Evolutionary conservation across 1,284 basidiomycete genomes (phyloP), one percentile per base, ranked within the genome.

Genomic region (Phlebopus sp.): DNA sequence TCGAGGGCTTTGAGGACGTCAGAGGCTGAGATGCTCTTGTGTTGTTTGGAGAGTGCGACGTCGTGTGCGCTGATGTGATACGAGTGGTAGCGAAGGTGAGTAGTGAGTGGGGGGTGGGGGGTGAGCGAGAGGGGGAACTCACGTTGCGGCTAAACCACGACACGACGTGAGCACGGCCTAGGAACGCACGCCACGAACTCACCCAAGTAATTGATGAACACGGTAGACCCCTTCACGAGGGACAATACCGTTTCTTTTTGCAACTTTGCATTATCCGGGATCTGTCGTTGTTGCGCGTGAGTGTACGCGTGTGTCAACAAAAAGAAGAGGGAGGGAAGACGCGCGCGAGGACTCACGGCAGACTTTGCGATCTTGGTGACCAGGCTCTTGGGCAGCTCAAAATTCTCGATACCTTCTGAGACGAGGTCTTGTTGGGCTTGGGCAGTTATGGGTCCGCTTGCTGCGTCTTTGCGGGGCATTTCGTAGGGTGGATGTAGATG

Each of bases 171-270:
- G 35, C 9, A 40, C 32, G 13, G 17, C 18, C 8, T 30, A 27
- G 29, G 25, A 32, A 44, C 15, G 39, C 3, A n/a, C 17, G 39
- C 42, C n/a, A 35, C 30, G 35, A 13, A 70, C 86, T 51, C 56
- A 92, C 91, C 83, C 4, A 96, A 72, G 59, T 92, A 94, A 66
- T 89, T 92, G 58, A 97, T 92, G 65, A 95, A 96, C 19, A 95
- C 85, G 0, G 91, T 93, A 2, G 92, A 91, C 18, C 86, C 84
- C 60, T 92, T 92, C 17, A 90, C 75, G 4, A 95, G 74, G 9
- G 91, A 88, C 1, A 87, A 68, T 1, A 92, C 81, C 0, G 87
- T 88, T 53, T 96, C 92, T 58, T 92, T 93, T 58, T 92, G 88
- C 51, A 96, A 69, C 63, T 94, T 92, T 4, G 86, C 79, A 55